Evolutionary conservation across 2,329 filamentous ascomycete species (phyloP).

Genomic region (Phialophora chinensis): DNA sequence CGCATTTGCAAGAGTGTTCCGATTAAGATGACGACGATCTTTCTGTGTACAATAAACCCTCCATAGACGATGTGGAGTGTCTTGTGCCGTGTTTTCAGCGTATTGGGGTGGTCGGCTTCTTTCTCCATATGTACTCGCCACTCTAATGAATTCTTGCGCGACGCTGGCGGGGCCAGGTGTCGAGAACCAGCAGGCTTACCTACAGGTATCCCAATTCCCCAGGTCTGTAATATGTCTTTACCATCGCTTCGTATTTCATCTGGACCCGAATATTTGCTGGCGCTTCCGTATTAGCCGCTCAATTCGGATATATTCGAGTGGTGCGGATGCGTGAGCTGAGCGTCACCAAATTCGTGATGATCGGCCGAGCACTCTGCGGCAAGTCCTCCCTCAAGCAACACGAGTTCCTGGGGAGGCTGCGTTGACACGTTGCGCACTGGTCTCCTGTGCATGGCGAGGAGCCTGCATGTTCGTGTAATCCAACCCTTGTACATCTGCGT

Average conservation of each 20-base stretch:
- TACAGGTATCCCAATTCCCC: background rate
- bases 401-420: background rate
- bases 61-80: background rate
- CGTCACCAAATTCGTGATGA: background rate
- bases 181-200: background rate
- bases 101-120: slow-evolving; percentile 6
- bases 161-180: slow-evolving; percentile 12
- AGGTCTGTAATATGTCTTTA: background rate
- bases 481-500: slow-evolving; percentile 59
- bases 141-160: slow-evolving; percentile 23
- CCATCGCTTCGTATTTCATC: background rate
- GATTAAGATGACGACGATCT: background rate
- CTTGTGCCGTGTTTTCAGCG: background rate
- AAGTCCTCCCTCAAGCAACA: background rate
- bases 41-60: background rate
- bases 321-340: background rate
- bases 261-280: background rate
- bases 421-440: too few relatives aligned
- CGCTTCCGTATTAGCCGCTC: background rate
- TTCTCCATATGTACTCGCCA: slow-evolving; percentile 25
- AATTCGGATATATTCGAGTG: background rate
- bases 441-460: background rate
- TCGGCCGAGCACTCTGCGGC: background rate
- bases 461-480: slow-evolving; percentile 42
- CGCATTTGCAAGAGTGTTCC: background rate